Evolutionary conservation across 768 basidiomycete species (phyloP), one percentile per base, ranked within the genome.

Genomic region (Mycena vitilis): DNA sequence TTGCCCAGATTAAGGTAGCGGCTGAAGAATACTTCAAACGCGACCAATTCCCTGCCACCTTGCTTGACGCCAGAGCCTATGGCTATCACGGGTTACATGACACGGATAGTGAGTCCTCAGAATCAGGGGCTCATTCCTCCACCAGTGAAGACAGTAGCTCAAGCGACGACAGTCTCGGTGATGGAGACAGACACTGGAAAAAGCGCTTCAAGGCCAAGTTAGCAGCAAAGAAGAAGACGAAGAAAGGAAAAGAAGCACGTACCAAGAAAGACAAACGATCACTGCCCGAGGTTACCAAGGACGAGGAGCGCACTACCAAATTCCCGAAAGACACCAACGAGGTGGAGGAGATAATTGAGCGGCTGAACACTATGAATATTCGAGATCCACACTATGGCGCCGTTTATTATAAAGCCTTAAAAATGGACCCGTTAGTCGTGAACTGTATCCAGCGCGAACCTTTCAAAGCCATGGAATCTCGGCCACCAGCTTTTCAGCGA

Each of bases 11-110:
- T 1, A 61, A 53, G 18, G 40, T 7, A 25, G 60, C 60, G 20
- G 60, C 60, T 1, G 60, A 61, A 34, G 60, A 61, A 52, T 61
- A 52, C 30, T 61, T 61, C 23, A 51, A 61, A 47, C 49, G 49
- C 1, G 60, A 61, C n/a, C 60, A 61, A 22, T 61, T 61, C 16
- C 60, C 60, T 4, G 60, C 60, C 22, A 61, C 36, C 12, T 11
- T 61, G 3, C 8, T 61, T 15, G 60, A 61, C 30, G 60, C 60
- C 0, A n/a, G 51, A 0, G 60, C 42, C 1, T 61, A 25, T n/a
- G 60, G 60, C 2, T 52, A 40, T 22, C n/a, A 40, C 10, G 51
- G 51, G 11, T 52, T 49, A 12, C 42, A 44, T 1, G 25, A 22
- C 9, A 20, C 20, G 0, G 47, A 60, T 13, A 23, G n/a, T 34